Conservation (phyloP, 1,284 basidiomycete species). For the Coniferiporia sulphurascens region DNA sequence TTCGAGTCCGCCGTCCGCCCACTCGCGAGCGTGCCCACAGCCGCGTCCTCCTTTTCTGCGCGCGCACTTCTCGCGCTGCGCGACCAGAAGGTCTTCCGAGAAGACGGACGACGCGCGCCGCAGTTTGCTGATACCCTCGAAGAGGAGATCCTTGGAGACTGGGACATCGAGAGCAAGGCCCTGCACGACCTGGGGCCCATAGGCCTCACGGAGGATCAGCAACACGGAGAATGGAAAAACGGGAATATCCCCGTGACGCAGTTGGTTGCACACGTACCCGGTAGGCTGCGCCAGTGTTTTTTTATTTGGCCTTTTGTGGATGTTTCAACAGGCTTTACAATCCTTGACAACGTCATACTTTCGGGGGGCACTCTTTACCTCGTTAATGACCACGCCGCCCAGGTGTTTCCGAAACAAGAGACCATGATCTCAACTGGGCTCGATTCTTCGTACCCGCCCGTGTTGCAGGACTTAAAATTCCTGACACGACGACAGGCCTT, state of each 20-base stretch:
- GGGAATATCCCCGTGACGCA: slow-evolving; percentile 17
- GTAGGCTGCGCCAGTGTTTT: neutral
- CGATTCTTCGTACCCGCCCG: slow-evolving; percentile 38
- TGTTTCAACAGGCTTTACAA: slow-evolving; percentile 65
- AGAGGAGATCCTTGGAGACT: slow-evolving; percentile 56
- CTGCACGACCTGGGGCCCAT: slow-evolving; percentile 34
- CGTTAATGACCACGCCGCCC: slow-evolving; percentile 48
- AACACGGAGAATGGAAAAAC: slow-evolving; percentile 34
- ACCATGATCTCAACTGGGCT: slow-evolving; percentile 44
- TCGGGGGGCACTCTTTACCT: slow-evolving; percentile 67
- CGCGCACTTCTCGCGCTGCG: slow-evolving; percentile 34
- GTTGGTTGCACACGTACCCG: slow-evolving; percentile 17
- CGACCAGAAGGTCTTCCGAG: slow-evolving; percentile 31
- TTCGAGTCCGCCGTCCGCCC: slow-evolving; percentile 51
- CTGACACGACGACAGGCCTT: slow-evolving; percentile 51
- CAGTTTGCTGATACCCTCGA: slow-evolving; percentile 53
- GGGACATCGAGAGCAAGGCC: slow-evolving; percentile 40
- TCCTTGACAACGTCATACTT: slow-evolving; percentile 72
- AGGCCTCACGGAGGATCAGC: slow-evolving; percentile 43
- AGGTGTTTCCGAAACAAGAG: slow-evolving; percentile 41
- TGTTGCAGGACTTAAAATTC: slow-evolving; percentile 59
- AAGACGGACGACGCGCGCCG: slow-evolving; percentile 45
- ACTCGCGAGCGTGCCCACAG: slow-evolving; percentile 38
- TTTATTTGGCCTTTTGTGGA: slow-evolving; percentile 31
- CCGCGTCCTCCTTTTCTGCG: slow-evolving; percentile 27